Evolutionary conservation across 2,329 filamentous ascomycete species (phyloP), one percentile per base, ranked within the genome.

Genomic region (Sporothrix pallida): DNA sequence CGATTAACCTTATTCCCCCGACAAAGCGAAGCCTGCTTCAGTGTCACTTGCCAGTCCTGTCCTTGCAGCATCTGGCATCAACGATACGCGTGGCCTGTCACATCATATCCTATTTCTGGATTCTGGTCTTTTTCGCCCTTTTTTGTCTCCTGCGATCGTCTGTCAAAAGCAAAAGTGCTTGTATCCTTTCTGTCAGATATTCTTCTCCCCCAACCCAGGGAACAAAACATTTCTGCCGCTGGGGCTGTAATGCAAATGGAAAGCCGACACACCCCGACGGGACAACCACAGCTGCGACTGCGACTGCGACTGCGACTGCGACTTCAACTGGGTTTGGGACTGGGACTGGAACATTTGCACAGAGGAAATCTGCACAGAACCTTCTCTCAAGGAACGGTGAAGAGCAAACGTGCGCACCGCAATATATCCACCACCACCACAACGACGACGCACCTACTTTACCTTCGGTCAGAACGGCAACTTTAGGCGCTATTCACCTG

Each of bases 401-500:
- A 50, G 37, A n/a, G 10, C 44, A 71, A 37, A 44, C 70, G 17
- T 52, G 44, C 56, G 58, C 56, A 52, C 20, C 9, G 70, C 70
- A 65, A 62, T 65, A 23, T 63, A 71, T 56, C 26, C 26, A 58
- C 50, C 31, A 42, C 67, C 65, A 37, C 48, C 20, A 63, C 37
- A 1, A 63, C 37, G 5, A 63, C 52, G 31, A 56, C 52, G 15
- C 63, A 23, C 62, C 9, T 10, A 50, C 63, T 67, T 42, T 54
- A 42, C 31, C 54, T 52, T 54, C 9, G 10, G 67, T 56, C 50
- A 56, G 50, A 71, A 63, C 46, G 70, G 70, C 42, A 71, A 71
- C 70, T 65, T 71, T 65, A 72, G 70, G 70, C 70, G 70, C 48
- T 17, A 44, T 46, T 42, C 20, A 50, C 44, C 31, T 37, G 31